Conservation (phyloP, 306 rosid species). For the Rosa rugosa region DNA sequence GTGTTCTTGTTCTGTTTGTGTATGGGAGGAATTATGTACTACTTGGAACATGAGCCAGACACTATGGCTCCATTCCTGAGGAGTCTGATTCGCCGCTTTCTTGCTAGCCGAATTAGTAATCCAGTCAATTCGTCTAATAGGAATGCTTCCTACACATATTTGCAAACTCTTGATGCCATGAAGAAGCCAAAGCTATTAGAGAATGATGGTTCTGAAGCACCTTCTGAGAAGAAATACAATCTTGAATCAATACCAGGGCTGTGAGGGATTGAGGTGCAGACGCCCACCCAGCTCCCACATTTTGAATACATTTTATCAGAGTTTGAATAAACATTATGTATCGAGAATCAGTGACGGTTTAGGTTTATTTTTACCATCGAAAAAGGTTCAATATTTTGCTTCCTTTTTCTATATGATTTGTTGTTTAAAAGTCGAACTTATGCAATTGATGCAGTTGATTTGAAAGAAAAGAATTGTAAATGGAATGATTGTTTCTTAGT, state of each 20-base stretch:
- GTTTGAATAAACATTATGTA: slow-evolving; percentile 3
- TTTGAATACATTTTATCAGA: not conserved
- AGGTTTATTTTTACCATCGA: not conserved
- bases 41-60: slow-evolving; percentile 87
- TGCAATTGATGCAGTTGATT: slow-evolving; percentile 5
- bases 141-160: slow-evolving; percentile 54
- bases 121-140: slow-evolving; percentile 47
- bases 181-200: slow-evolving; percentile 49
- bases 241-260: slow-evolving; percentile 96
- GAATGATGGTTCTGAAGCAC: slow-evolving; percentile 34
- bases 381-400: not conserved
- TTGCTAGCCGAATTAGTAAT: slow-evolving; percentile 92
- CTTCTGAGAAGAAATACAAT: slow-evolving; percentile 69
- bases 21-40: slow-evolving; percentile 99
- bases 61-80: slow-evolving; percentile 96
- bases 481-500: not conserved
- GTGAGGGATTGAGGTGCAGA: slow-evolving; percentile 19
- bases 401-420: slow-evolving; percentile 16
- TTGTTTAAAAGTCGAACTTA: slow-evolving; percentile 18
- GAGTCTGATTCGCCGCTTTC: slow-evolving; percentile 91
- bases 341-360: not conserved
- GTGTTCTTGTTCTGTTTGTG: slow-evolving; percentile 76
- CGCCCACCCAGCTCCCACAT: not conserved
- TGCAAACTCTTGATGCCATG: slow-evolving; percentile 60
- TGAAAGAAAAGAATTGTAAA: not conserved